Percentiles rank a stretch among this genome's conserved stretches.
Conservation (phyloP, 2,329 filamentous ascomycete species). For the Dactylellina haptotyla region DNA sequence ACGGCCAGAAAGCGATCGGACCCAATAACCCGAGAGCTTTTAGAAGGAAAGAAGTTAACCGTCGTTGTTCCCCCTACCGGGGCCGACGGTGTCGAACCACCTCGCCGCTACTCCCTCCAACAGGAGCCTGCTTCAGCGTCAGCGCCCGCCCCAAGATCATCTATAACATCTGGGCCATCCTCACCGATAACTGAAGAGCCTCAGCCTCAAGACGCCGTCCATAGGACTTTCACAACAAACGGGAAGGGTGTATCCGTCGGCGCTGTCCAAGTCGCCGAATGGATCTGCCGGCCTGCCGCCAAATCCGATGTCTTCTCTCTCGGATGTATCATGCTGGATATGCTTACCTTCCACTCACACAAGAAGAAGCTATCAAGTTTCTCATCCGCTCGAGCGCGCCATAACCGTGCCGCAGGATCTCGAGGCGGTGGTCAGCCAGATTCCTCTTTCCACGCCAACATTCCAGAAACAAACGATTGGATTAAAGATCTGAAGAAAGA, state of each 20-base stretch:
- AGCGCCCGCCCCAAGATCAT: background rate
- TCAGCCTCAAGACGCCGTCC: conserved; percentile 57
- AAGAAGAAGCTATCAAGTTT: conserved; percentile 72
- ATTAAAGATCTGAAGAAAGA: conserved; percentile 71
- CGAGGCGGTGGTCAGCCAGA: conserved; percentile 72
- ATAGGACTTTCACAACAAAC: conserved; percentile 57
- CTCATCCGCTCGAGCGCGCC: conserved; percentile 72
- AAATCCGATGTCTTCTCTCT: conserved; percentile 76
- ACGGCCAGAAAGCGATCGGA: conserved; percentile 25
- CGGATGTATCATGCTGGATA: conserved; percentile 76
- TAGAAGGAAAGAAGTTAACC: conserved; percentile 30
- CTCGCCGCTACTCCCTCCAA: conserved; percentile 32
- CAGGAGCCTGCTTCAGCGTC: background rate
- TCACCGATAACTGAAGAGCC: conserved; percentile 32
- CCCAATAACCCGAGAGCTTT: conserved; percentile 5
- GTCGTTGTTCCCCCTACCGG: conserved; percentile 26
- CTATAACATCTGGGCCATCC: conserved; percentile 4
- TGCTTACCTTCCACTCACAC: conserved; percentile 75
- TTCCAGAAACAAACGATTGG: conserved; percentile 75
- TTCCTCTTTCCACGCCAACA: conserved; percentile 77
- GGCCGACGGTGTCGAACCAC: conserved; percentile 30
- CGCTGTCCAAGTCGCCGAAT: conserved; percentile 52
- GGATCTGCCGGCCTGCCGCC: conserved; percentile 49
- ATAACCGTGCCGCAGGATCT: conserved; percentile 64
- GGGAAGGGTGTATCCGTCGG: conserved; percentile 43